phyloP scores from a whole-genome alignment of 164 flowering plant genomes.

The Vitis rotundifolia region DNA sequence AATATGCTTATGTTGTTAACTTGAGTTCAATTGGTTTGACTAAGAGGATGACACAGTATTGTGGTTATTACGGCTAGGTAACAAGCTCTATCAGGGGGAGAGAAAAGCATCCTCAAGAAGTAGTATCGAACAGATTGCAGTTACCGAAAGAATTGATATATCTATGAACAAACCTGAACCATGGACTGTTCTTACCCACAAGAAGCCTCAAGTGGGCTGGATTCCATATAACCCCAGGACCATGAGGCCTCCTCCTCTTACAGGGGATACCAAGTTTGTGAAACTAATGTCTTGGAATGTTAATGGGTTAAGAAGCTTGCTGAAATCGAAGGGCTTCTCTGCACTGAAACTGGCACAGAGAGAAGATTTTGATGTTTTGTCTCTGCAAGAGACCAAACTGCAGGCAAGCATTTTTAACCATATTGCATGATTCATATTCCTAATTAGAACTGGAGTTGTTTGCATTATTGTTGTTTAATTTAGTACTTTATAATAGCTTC shows the following conservation, averaged over 20 bases:
- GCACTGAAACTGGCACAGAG: slow-evolving; percentile 69
- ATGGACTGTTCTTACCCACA: slow-evolving; percentile 88
- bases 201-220: slow-evolving; percentile 93
- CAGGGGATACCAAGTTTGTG: slow-evolving; percentile 38
- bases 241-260: slow-evolving; percentile 77
- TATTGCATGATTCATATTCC: background rate
- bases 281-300: slow-evolving; percentile 97
- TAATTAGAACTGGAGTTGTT: background rate
- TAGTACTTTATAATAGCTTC: background rate
- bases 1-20: background rate
- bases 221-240: slow-evolving; percentile 82
- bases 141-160: slow-evolving; percentile 16
- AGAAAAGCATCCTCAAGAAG: slow-evolving; percentile 24
- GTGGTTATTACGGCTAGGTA: slow-evolving; percentile 24
- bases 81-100: slow-evolving; percentile 21
- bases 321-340: slow-evolving; percentile 68
- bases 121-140: slow-evolving; percentile 21
- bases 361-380: slow-evolving; percentile 89
- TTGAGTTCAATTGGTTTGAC: background rate
- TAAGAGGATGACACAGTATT: background rate
- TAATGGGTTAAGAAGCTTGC: slow-evolving; percentile 86
- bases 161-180: slow-evolving; percentile 50
- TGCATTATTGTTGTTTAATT: background rate
- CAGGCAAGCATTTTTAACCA: slow-evolving; percentile 53
- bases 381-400: slow-evolving; percentile 96